A percentile compares a stretch with the other conserved stretches of the same genome.
These are phyloP conservation scores for Chalciporus sp. DNA, from an alignment of 1,284 basidiomycete species.

Conservation along the genomic window DNA sequence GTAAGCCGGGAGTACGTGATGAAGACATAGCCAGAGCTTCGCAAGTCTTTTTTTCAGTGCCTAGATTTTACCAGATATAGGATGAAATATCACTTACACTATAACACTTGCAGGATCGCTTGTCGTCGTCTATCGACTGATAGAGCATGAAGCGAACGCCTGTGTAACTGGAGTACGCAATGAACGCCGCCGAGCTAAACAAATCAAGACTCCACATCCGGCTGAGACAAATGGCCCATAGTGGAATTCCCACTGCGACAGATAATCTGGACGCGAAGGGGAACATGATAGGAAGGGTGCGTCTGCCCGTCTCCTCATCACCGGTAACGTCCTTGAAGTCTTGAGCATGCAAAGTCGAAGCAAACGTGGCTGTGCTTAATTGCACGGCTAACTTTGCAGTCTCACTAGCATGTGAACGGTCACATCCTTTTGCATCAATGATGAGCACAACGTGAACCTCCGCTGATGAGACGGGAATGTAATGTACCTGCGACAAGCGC, in stretches of 20 bases:
- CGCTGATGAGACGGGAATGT: background rate
- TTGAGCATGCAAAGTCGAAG: constrained; percentile 39
- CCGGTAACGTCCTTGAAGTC: constrained; percentile 40
- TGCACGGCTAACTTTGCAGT: constrained; percentile 20
- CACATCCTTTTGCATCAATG: constrained; percentile 21
- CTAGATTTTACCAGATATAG: background rate
- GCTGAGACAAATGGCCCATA: constrained; percentile 28
- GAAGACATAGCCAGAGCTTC: constrained; percentile 28
- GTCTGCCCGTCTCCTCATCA: constrained; percentile 30
- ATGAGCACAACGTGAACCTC: background rate
- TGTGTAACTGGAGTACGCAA: constrained; percentile 18
- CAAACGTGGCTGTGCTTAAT: constrained; percentile 18
- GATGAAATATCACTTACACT: constrained; percentile 20
- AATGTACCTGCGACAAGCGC: constrained; percentile 21
- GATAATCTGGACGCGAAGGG: constrained; percentile 22
- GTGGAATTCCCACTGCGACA: constrained; percentile 20
- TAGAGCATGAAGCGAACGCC: constrained; percentile 25
- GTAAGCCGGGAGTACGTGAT: constrained; percentile 29
- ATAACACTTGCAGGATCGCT: constrained; percentile 30
- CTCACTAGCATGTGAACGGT: constrained; percentile 27
- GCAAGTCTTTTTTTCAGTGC: background rate
- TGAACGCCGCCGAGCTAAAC: constrained; percentile 13
- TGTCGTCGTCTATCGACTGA: constrained; percentile 21
- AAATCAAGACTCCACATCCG: constrained; percentile 22
- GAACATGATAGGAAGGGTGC: constrained; percentile 35